Conservation (phyloP, 495 filamentous ascomycete species). For the Aspergillus carlsbadensis region DNA sequence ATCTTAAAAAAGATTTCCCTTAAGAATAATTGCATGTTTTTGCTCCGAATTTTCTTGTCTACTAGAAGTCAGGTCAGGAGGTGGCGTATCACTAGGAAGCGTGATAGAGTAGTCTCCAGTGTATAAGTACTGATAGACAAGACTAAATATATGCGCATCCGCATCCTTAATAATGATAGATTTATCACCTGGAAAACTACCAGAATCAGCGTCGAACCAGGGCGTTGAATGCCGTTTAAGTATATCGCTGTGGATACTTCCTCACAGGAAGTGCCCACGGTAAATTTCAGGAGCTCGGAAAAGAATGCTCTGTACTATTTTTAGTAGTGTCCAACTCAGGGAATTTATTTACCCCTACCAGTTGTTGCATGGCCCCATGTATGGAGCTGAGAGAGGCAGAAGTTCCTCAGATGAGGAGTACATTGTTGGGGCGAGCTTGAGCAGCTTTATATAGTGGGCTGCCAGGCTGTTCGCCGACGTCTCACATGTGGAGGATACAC, state of each 20-base stretch:
- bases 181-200: not conserved
- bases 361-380: not conserved
- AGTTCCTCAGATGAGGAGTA: not conserved
- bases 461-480: not conserved
- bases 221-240: not conserved
- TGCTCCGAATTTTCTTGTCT: not conserved
- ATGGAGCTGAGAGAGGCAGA: not conserved
- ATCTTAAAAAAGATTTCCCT: not conserved
- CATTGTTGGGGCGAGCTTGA: not conserved
- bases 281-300: constrained; percentile 1
- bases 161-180: not conserved
- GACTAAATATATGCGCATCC: not conserved
- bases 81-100: not conserved
- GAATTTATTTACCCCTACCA: not conserved
- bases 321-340: not conserved
- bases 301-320: not conserved
- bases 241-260: not conserved
- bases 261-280: not conserved
- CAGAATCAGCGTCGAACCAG: not conserved
- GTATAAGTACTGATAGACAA: constrained; percentile 1
- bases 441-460: not conserved
- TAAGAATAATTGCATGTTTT: not conserved
- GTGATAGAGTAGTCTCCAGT: not conserved
- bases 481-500: not conserved
- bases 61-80: not conserved